phyloP scores from a whole-genome alignment of 371 early-diverging fungal genomes.

The Mortierella sp. region DNA sequence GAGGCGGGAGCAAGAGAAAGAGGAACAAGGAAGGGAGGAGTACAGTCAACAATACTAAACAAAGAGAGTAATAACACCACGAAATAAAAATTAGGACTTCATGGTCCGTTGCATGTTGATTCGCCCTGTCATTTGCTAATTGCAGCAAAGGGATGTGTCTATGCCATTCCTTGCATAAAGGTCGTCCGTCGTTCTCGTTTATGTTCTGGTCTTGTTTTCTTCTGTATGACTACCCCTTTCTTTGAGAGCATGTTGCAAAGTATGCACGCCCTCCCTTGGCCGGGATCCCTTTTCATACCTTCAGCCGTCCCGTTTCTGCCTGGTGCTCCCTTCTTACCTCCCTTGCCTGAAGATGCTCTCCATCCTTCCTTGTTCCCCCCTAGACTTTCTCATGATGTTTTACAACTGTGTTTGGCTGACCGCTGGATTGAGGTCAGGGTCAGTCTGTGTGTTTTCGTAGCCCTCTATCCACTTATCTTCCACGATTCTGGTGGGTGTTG shows the following conservation, averaged over 20 bases:
- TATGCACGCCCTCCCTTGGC: constrained; percentile 8
- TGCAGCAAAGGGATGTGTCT: not conserved
- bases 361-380: not conserved
- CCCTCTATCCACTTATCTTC: not conserved
- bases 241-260: not conserved
- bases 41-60: not conserved
- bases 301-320: not conserved
- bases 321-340: not conserved
- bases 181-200: not conserved
- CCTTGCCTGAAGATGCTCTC: too few species aligned
- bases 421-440: not conserved
- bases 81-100: not conserved
- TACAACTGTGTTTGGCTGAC: not conserved
- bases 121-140: not conserved
- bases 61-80: not conserved
- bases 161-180: not conserved
- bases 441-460: not conserved
- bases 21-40: not conserved
- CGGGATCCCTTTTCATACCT: not conserved
- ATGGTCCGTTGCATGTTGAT: not conserved
- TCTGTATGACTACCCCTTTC: not conserved
- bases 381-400: not conserved
- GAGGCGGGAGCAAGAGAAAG: not conserved
- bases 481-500: not conserved
- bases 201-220: not conserved